Base-by-base conservation (phyloP, 202 grass and related monocot species). In the Carex sylvatica region DNA sequence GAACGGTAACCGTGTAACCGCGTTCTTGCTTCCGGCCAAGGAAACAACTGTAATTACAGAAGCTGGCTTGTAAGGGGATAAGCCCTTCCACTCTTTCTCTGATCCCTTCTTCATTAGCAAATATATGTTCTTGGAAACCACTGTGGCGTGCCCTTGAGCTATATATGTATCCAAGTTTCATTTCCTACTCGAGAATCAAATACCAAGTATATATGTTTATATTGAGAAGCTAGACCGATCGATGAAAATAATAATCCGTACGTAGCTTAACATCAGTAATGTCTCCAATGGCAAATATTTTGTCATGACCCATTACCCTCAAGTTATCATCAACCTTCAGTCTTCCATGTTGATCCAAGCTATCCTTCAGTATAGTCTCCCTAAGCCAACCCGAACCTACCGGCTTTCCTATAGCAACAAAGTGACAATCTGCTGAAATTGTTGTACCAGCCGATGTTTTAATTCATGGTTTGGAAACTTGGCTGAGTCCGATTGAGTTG, bases 271-370 rank as follows among this genome's bases (percentile, higher is more conserved):
- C 65, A 63, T 80, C 82, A 53, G 62, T 80, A 49, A 92, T 92
- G 68, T 89, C 84, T 66, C 90, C 90, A 23, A 88, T 60, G 20
- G 86, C 66, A 63, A 91, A 91, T 67, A 86, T 81, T 13, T 91
- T 91, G 3, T 49, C 31, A 14, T 70, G 79, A 47, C 79, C 85
- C 60, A 76, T 89, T 11, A 89, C 74, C 74, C 83, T 88, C 7
- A 88, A 65, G 51, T 86, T 88, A 64, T 79, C 82, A 49, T 87
- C 85, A 64, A 89, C 83, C 66, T 74, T 86, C 12, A 86, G 64
- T 19, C 82, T 86, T 61, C 85, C 90, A 49, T 51, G 61, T 61
- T 56, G 54, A 61, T 84, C 79, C 60, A 85, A 83, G 52, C 60
- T 75, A 61, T 81, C 67, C 62, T 74, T 85, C 61, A 86, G 12